Evolutionary conservation across 345 rosid genomes (phyloP), one percentile per base, ranked within the genome.

Genomic region (Geranium brycei): DNA sequence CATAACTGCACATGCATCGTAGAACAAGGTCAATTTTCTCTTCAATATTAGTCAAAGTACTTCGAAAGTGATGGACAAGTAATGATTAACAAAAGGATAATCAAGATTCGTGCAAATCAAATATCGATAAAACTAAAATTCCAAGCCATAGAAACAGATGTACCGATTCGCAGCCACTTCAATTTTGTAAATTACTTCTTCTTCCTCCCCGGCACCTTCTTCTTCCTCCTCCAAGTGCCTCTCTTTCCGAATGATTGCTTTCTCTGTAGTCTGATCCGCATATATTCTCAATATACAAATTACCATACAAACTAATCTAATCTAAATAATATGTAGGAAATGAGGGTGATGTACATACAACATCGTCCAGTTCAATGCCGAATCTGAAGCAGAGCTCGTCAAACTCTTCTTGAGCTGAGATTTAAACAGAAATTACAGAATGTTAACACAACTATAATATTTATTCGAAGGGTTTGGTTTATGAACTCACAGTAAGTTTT

Each of bases 361-460:
- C 99, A 67, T 86, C 99, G 38, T 90, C 99, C 19, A 93, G 95
- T 78, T 93, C 96, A 30, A 93, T 88, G 5, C 99, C 99, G 5
- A 90, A 93, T 28, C 76, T 35, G 84, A 90, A 93, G 83, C 99
- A 93, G 32, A 93, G 76, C 61, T 86, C 97, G 59, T 90, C 95
- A 28, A 90, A 93, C 73, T 87, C 84, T 68, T 88, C 95, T 67
- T 78, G 78, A 13, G 84, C 98, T 91, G 57, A 56, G 19, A 66
- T 32, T 30, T 59, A 7, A 61, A 10, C 53, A 55, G 18, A 28
- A 59, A n/a, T n/a, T n/a, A n/a, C n/a, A n/a, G n/a, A 59, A 1
- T 19, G 64, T 62, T 31, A 1, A 31, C 17, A 16, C 51, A 60
- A 16, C 14, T 7, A 23, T 5, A 10, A 12, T 11, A 7, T 17